Conservation (phyloP, 176 grass and related monocot species). For the Oryza punctata region DNA sequence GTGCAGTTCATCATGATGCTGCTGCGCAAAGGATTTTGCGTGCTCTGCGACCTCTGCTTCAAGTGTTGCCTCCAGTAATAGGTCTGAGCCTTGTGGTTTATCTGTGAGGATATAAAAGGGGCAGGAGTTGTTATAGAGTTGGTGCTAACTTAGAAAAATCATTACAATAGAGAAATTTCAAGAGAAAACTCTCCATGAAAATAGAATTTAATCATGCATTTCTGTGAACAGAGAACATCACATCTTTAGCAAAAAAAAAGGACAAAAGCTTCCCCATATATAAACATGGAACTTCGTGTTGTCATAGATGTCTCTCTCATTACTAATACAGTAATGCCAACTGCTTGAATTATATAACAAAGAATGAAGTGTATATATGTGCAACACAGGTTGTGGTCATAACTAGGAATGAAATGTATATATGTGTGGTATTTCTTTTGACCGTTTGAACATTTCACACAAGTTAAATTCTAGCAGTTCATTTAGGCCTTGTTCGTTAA, state of each 20-base stretch:
- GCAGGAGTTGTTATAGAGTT: neutral
- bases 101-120: conserved; percentile 41
- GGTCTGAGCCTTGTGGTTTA: conserved; percentile 67
- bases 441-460: neutral
- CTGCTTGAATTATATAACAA: neutral
- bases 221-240: neutral
- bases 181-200: neutral
- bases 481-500: neutral
- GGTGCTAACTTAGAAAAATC: neutral
- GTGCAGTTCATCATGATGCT: conserved; percentile 52
- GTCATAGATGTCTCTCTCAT: neutral
- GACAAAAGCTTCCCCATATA: neutral
- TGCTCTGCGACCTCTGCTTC: conserved; percentile 85
- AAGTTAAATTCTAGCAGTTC: neutral
- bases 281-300: neutral
- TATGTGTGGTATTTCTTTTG: neutral
- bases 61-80: conserved; percentile 80
- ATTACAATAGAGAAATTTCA: neutral
- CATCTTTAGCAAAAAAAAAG: neutral
- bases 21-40: conserved; percentile 66
- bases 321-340: neutral
- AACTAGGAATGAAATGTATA: neutral
- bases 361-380: neutral
- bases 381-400: neutral
- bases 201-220: neutral